A percentile compares a stretch with the other conserved stretches of the same genome.
phyloP scores from a whole-genome alignment of 139 green algal species.

The Chlamydomonas schloesseri region DNA sequence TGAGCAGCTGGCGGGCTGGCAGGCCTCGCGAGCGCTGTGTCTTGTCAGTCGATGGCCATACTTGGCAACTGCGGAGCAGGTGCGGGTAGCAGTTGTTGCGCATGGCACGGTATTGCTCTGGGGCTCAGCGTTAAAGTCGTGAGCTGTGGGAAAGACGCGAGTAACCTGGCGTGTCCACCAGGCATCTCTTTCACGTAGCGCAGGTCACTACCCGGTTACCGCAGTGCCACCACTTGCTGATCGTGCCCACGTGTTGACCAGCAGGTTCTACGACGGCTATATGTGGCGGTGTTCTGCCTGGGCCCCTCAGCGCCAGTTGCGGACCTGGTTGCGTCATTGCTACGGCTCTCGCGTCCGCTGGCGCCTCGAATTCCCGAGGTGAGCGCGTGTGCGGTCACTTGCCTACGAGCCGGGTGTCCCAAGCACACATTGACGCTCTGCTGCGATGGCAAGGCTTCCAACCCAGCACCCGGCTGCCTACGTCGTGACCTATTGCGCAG shows the following conservation, averaged over 20 bases:
- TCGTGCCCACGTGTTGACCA: neutral
- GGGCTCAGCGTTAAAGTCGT: no score
- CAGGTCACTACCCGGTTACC: neutral
- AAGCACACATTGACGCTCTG: no score
- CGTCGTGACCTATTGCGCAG: neutral
- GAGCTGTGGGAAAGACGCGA: no score
- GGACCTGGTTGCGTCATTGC: slow-evolving; percentile 43
- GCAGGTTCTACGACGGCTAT: slow-evolving; percentile 55
- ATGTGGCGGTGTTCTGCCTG: slow-evolving; percentile 37
- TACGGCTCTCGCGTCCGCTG: slow-evolving; percentile 18
- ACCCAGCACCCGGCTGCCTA: no score
- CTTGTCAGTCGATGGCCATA: slow-evolving; percentile 56
- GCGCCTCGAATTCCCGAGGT: no score
- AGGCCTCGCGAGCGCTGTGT: slow-evolving; percentile 49
- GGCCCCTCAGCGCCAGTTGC: slow-evolving; percentile 43
- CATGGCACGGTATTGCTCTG: no score
- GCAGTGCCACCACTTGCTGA: neutral
- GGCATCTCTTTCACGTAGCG: no score
- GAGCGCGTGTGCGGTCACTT: no score
- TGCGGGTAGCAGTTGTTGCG: neutral
- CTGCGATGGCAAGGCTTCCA: no score
- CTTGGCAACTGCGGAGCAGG: slow-evolving; percentile 51
- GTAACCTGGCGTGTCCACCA: no score
- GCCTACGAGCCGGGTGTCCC: no score
- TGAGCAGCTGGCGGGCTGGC: slow-evolving; percentile 34